phyloP scores from a whole-genome alignment of 257 asterid genomes.

The Solanum clarkiae region DNA sequence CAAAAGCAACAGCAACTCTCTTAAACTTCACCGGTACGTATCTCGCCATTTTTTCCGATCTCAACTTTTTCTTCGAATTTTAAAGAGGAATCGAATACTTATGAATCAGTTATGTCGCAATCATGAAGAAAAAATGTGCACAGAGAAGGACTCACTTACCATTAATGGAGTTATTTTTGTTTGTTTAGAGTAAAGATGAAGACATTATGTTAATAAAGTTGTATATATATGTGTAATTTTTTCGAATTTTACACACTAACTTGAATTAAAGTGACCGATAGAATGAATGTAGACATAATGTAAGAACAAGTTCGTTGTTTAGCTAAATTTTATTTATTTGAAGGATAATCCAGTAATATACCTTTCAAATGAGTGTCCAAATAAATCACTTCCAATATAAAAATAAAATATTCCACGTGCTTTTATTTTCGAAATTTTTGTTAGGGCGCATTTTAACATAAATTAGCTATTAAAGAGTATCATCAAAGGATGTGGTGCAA shows the following conservation, averaged over 20 bases:
- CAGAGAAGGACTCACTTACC: background rate
- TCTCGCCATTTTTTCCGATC: conserved; percentile 17
- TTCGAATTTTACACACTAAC: background rate
- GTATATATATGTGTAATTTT: background rate
- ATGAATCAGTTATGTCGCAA: background rate
- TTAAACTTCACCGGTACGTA: conserved; percentile 35
- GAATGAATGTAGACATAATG: background rate
- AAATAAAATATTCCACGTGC: background rate
- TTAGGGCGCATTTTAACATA: background rate
- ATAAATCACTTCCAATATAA: background rate
- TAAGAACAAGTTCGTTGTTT: background rate
- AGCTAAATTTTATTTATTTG: background rate
- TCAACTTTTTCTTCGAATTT: background rate
- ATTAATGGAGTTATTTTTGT: background rate
- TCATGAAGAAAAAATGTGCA: background rate
- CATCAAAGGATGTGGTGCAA: too few relatives aligned
- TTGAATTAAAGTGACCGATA: background rate
- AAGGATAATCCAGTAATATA: background rate
- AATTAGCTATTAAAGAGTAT: too few relatives aligned
- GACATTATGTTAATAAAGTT: background rate
- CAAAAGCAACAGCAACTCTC: conserved; percentile 50
- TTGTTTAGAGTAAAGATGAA: background rate
- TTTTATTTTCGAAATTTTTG: background rate
- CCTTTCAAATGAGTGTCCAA: background rate
- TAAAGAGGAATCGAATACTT: background rate